Percentiles rank a stretch among this genome's conserved stretches.
These are phyloP conservation scores for Dispira parvispora DNA, from an alignment of 192 early-diverging fungal genomes.

Conservation along the genomic window DNA sequence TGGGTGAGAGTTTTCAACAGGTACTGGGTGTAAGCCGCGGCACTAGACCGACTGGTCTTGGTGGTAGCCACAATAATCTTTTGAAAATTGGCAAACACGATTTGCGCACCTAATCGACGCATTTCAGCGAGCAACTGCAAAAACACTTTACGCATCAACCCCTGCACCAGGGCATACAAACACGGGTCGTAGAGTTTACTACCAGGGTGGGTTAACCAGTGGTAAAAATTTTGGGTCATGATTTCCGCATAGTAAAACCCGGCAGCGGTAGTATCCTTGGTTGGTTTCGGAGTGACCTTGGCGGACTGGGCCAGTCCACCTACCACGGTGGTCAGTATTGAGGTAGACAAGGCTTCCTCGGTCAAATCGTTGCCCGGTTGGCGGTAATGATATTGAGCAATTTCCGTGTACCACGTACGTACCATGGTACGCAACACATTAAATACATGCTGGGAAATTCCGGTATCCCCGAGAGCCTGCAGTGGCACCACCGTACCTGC, in stretches of 20 bases:
- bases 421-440: conserved; percentile 60
- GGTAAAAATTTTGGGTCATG: conserved; percentile 69
- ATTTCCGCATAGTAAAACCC: conserved; percentile 34
- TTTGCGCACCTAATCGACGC: conserved; percentile 50
- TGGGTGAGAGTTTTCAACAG: conserved; percentile 45
- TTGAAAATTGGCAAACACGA: conserved; percentile 67
- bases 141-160: conserved; percentile 82
- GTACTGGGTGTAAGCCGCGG: conserved; percentile 56
- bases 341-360: neutral
- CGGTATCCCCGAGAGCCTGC: conserved; percentile 12
- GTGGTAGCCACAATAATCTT: conserved; percentile 65
- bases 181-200: conserved; percentile 75
- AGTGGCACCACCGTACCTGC: neutral
- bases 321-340: neutral
- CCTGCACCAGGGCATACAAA: conserved; percentile 57
- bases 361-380: neutral
- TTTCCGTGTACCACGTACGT: conserved; percentile 60
- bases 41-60: conserved; percentile 57
- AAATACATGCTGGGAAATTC: conserved; percentile 34
- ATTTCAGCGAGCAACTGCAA: conserved; percentile 69
- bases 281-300: neutral
- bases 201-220: conserved; percentile 67
- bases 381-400: conserved; percentile 37
- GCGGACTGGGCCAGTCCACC: conserved; percentile 21
- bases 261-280: neutral